These are phyloP conservation scores for Glycyrrhiza uralensis DNA, from an alignment of 306 rosid genomes.

Conservation along the genomic window DNA sequence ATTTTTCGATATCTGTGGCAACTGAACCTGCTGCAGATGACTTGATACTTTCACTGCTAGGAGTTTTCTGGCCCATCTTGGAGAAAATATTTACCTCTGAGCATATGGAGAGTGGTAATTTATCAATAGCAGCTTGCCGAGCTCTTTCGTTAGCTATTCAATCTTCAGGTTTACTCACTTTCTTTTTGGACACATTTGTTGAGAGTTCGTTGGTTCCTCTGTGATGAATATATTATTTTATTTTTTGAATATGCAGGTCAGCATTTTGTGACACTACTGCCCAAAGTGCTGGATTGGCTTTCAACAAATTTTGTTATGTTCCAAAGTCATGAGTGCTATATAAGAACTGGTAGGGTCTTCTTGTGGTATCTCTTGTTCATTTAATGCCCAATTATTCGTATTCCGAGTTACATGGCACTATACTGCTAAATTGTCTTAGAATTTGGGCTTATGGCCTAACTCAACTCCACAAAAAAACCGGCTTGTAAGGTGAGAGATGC, in stretches of 20 bases:
- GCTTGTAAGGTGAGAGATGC: too few species aligned
- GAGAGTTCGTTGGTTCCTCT: conserved; percentile 11
- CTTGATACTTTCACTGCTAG: conserved; percentile 63
- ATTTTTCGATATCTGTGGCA: conserved; percentile 53
- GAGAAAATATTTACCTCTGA: conserved; percentile 79
- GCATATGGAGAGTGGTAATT: conserved; percentile 85
- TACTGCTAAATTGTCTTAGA: neutral
- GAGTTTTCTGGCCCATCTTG: conserved; percentile 86
- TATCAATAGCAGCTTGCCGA: conserved; percentile 89
- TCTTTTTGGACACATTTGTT: conserved; percentile 14
- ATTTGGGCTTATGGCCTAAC: too few species aligned
- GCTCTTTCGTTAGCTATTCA: conserved; percentile 90
- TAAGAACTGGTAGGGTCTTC: conserved; percentile 73
- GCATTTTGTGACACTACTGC: conserved; percentile 68
- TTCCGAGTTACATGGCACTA: neutral
- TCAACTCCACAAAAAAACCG: too few species aligned
- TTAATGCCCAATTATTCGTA: neutral
- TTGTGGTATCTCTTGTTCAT: conserved; percentile 16
- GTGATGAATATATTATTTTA: neutral
- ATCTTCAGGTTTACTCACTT: conserved; percentile 64
- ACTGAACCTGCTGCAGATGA: conserved; percentile 67
- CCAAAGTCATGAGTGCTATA: conserved; percentile 91
- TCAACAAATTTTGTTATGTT: conserved; percentile 74
- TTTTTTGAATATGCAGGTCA: conserved; percentile 61
- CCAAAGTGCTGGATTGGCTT: conserved; percentile 80